Evolutionary conservation across 148 eudicot species (phyloP).

Genomic region (Camellia lanceoleosa): DNA sequence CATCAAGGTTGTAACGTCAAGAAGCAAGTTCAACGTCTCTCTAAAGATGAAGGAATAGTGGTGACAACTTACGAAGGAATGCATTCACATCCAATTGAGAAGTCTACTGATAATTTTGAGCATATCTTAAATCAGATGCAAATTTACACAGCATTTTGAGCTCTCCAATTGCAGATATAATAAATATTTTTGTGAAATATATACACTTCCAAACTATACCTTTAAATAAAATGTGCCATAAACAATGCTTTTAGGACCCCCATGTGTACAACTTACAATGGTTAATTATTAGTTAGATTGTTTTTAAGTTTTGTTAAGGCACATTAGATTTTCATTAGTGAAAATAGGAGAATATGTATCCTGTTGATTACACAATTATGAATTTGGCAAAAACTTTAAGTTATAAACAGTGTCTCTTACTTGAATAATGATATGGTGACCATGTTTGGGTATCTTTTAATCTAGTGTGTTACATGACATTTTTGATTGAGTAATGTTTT

Average conservation of each 20-base stretch:
- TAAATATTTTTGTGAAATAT: not conserved
- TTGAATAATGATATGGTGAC: too few relatives aligned
- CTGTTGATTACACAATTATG: too few relatives aligned
- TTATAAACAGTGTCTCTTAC: too few relatives aligned
- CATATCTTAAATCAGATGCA: slow-evolving; percentile 84
- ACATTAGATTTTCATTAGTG: too few relatives aligned
- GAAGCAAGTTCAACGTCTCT: slow-evolving; percentile 82
- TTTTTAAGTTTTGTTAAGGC: not conserved
- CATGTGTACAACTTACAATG: not conserved
- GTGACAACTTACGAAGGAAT: slow-evolving; percentile 89
- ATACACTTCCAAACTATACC: not conserved
- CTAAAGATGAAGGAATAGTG: slow-evolving; percentile 74
- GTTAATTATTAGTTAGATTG: not conserved
- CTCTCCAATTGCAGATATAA: not conserved
- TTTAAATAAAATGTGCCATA: not conserved
- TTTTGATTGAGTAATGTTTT: too few relatives aligned
- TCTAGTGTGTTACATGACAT: too few relatives aligned
- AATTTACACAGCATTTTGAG: slow-evolving; percentile 43
- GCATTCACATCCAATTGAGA: slow-evolving; percentile 76
- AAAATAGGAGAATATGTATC: too few relatives aligned
- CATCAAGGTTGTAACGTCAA: slow-evolving; percentile 82
- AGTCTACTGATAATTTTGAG: slow-evolving; percentile 79
- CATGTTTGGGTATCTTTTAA: too few relatives aligned
- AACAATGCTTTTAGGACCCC: not conserved
- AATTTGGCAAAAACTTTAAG: too few relatives aligned